Evolutionary conservation across 495 filamentous ascomycete genomes (phyloP), one percentile per base, ranked within the genome.

Genomic region (Aspergillus saccharolyticus): DNA sequence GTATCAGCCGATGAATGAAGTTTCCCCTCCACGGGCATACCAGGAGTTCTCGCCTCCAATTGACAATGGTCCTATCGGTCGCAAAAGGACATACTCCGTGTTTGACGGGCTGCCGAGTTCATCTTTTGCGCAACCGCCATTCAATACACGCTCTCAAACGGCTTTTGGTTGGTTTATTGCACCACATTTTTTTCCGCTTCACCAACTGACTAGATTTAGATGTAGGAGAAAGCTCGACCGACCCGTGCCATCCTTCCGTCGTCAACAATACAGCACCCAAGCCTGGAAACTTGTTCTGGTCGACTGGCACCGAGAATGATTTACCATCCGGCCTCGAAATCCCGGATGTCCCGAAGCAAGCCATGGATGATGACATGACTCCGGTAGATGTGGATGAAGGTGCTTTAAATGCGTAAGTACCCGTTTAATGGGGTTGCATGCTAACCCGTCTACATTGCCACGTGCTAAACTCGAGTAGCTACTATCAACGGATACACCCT

Each of bases 401-500:
- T 9, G 69, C 74, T 43, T 63, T 80, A 28, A 72, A 77, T 56
- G 66, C 68, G 66, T 76, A 71, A 53, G 73, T 77, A 15, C 18
- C 33, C 44, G n/a, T 28, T 30, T 15, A 12, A 22, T 4, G 47
- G 33, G 33, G 33, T 2, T 39, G 17, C 30, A 44, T 20, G 25
- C 42, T n/a, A 42, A 18, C 22, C 28, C n/a, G n/a, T 18, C 12
- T 42, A 52, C 6, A 16, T 0, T 18, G 19, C 24, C 1, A 42
- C 16, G 33, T 49, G 59, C 67, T 75, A 63, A 71, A 56, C 19
- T 6, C 10, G 2, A 53, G 17, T 53, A 91, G 87, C 49, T 92
- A 91, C 65, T 85, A 89, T 53, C 74, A 80, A 18, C 73, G 81
- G 25, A 83, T 95, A 17, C 89, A 95, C 63, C 82, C 83, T 1